phyloP scores from a whole-genome alignment of 306 rosid genomes.

The Canavalia ensiformis region DNA sequence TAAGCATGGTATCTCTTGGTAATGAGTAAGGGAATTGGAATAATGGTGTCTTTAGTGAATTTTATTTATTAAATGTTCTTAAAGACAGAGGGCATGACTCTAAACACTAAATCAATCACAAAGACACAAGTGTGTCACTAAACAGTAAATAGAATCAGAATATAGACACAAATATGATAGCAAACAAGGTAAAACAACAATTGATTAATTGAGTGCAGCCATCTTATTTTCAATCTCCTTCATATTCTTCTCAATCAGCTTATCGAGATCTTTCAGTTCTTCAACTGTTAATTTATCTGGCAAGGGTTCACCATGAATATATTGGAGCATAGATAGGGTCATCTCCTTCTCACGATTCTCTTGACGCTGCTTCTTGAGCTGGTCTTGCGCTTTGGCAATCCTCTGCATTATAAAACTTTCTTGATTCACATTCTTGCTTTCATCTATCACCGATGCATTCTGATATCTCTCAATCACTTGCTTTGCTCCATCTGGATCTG shows the following conservation, averaged over 20 bases:
- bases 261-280: constrained; percentile 50
- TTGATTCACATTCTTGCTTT: constrained; percentile 48
- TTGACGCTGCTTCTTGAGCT: constrained; percentile 12
- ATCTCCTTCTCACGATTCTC: constrained; percentile 44
- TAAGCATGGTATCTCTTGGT: constrained; percentile 15
- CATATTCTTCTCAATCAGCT: constrained; percentile 48
- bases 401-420: constrained; percentile 44
- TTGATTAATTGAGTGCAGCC: neutral
- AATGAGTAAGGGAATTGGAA: neutral
- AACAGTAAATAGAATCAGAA: neutral
- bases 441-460: neutral
- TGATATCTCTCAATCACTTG: constrained; percentile 30
- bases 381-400: constrained; percentile 41
- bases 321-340: constrained; percentile 38
- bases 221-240: constrained; percentile 43
- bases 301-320: constrained; percentile 39
- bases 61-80: neutral
- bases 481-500: constrained; percentile 42
- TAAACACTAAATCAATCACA: neutral
- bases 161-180: neutral
- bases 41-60: neutral
- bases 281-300: constrained; percentile 27
- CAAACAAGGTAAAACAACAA: too few species aligned
- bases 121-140: neutral
- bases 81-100: neutral